Base-by-base conservation (phyloP, 2,329 filamentous ascomycete species). In the Tolypocladium tundrense region DNA sequence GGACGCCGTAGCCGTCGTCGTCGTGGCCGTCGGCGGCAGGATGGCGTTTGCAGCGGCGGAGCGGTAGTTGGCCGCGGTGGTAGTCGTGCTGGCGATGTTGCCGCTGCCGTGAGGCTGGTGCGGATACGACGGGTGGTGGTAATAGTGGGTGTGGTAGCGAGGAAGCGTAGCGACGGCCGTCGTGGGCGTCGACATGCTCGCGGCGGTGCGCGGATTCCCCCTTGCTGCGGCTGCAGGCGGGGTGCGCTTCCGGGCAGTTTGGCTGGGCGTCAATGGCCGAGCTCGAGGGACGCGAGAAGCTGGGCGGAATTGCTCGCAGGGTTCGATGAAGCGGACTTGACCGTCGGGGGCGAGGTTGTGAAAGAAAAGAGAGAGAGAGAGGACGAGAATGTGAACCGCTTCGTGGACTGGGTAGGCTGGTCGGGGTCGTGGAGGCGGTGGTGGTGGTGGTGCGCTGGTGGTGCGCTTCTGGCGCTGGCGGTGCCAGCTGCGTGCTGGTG, bases 121-220 rank as follows among this genome's bases (percentile, higher is more conserved):
- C 60, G 77, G 71, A 63, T 78, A 73, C 60, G 77, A 79, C 53
- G 80, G 79, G 68, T 86, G 86, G 77, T 86, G 85, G 75, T 85
- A 84, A 68, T 81, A 84, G 68, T 81, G 81, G 61, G 82, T 80
- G 73, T 85, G 83, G 73, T 87, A 85, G 67, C 82, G 83, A 70
- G 86, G 85, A 69, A 90, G 79, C 65, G 86, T 88, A 68, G 86
- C 86, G 72, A 87, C 88, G 67, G 86, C 87, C 68, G 86, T 88
- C 61, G 88, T 90, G 65, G 89, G 88, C 66, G 88, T 91, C 79
- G 89, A 92, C 89, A 93, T 92, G 67, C 62, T 53, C 53, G 43
- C 53, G 40, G 48, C 48, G 31, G 48, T 51, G 43, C 37, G 53
- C 27, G 53, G 33, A 42, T 39, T 45, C 57, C 57, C 57, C 53